Evolutionary conservation across 2,329 filamentous ascomycete genomes (phyloP), one percentile per base, ranked within the genome.

Genomic region (Penicillium oxalicum): DNA sequence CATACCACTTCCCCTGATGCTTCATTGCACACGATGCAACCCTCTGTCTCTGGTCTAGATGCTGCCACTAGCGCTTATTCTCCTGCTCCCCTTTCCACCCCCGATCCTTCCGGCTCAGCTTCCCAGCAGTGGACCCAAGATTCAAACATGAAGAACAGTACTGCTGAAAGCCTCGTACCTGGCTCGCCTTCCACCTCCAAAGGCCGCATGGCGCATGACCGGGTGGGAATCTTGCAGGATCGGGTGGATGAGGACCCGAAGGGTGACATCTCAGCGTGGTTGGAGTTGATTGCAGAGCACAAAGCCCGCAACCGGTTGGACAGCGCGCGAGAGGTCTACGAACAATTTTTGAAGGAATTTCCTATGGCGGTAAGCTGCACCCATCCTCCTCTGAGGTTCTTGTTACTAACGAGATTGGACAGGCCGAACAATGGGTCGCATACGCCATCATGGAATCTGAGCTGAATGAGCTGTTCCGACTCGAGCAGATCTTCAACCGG

Each of bases 351-450:
- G 57, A 81, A 87, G 55, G 76, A 91, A 26, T 97, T 97, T 61
- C 94, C 93, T 3, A 84, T 89, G 66, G 85, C 90, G 59, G 93
- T 97, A 82, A 80, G 91, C 25, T 27, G 11, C 49, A 26, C 43
- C 33, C 55, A 34, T 6, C 38, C 11, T 3, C 32, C 37, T 12
- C 13, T 28, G 25, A 35, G 55, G 35, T 44, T 44, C 40, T 26
- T 35, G 26, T 36, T n/a, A 44, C 53, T 42, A 52, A 45, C 70
- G 76, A 62, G 78, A 33, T 36, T 40, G 18, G 27, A 1, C 60
- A 97, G 93, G 91, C 88, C 51, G 88, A 95, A 54, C 80, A 94
- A 65, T 98, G 91, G 91, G 83, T 90, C 36, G 81, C 85, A 40
- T 96, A 91, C 70, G 83, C 90, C 40, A 85, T 88, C 55, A 88